These are phyloP conservation scores for Zoysia pacifica DNA, from an alignment of 176 grass and related monocot species.

Conservation along the genomic window DNA sequence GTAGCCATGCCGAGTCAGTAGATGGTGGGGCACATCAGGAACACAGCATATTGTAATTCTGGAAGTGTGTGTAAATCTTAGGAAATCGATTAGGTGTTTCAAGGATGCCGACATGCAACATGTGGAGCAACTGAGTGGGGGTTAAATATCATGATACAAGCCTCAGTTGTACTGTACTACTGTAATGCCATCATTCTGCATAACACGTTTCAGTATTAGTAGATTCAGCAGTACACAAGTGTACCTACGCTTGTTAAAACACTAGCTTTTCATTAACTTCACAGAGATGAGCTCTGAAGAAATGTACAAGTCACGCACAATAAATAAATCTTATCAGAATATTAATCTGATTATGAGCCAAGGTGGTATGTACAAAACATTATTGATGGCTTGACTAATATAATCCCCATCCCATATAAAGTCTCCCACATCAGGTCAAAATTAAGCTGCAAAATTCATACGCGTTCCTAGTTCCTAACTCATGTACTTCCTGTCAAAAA, in stretches of 20 bases:
- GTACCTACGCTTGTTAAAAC: neutral
- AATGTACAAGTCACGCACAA: neutral
- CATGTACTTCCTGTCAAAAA: neutral
- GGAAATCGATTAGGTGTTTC: neutral
- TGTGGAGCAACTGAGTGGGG: neutral
- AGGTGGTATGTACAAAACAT: neutral
- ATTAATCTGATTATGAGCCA: neutral
- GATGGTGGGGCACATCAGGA: neutral
- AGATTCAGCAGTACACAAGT: neutral
- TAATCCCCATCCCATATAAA: neutral
- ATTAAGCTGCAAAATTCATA: neutral
- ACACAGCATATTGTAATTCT: neutral
- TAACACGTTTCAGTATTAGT: neutral
- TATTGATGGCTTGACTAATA: neutral
- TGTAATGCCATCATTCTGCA: neutral
- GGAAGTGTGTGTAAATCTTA: neutral
- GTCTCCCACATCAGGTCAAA: neutral
- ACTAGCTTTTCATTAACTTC: neutral
- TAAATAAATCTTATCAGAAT: neutral
- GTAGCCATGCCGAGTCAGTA: neutral
- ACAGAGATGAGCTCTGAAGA: neutral
- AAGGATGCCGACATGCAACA: constrained; percentile 7
- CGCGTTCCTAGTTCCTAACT: neutral
- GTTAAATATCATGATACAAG: constrained; percentile 17
- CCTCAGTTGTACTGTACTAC: neutral